phyloP scores from a whole-genome alignment of 2,329 filamentous ascomycete genomes.

The Rhynchosporium graminicola region DNA sequence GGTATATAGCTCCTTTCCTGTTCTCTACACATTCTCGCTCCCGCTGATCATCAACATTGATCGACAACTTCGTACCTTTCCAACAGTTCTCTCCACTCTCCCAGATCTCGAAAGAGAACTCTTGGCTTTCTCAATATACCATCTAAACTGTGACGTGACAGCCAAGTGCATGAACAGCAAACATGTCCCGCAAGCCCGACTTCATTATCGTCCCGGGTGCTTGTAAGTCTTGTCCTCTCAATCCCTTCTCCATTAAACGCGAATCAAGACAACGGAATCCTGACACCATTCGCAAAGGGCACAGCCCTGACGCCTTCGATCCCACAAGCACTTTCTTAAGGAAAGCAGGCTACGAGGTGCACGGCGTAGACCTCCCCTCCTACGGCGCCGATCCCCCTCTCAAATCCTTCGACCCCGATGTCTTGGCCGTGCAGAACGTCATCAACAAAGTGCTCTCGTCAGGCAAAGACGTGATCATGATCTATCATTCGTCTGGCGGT shows the following conservation, averaged over 20 bases:
- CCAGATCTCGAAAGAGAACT: too few species aligned
- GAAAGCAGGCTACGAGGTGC: constrained; percentile 28
- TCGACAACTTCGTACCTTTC: background rate
- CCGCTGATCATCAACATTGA: background rate
- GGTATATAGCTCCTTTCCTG: background rate
- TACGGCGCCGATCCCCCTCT: constrained; percentile 26
- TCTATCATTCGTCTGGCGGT: constrained; percentile 46
- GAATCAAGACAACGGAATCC: background rate
- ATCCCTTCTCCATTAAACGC: background rate
- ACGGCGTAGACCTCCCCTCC: constrained; percentile 28
- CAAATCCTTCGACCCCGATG: constrained; percentile 38
- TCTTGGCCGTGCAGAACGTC: constrained; percentile 42
- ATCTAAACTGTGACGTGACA: background rate
- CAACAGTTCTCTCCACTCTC: too few species aligned
- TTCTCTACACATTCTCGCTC: background rate
- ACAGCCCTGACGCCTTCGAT: constrained; percentile 27
- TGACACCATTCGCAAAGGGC: background rate
- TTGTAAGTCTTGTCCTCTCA: constrained; percentile 21
- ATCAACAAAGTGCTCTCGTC: constrained; percentile 42
- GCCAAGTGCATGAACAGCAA: background rate
- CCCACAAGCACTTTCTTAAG: constrained; percentile 26
- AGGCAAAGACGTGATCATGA: constrained; percentile 44
- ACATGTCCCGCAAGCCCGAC: constrained; percentile 29
- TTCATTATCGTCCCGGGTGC: constrained; percentile 37
- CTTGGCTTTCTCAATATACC: too few species aligned